Evolutionary conservation across 805 yeast genomes (phyloP), one percentile per base, ranked within the genome.

Genomic region (Cyberlindnera subsufficiens): DNA sequence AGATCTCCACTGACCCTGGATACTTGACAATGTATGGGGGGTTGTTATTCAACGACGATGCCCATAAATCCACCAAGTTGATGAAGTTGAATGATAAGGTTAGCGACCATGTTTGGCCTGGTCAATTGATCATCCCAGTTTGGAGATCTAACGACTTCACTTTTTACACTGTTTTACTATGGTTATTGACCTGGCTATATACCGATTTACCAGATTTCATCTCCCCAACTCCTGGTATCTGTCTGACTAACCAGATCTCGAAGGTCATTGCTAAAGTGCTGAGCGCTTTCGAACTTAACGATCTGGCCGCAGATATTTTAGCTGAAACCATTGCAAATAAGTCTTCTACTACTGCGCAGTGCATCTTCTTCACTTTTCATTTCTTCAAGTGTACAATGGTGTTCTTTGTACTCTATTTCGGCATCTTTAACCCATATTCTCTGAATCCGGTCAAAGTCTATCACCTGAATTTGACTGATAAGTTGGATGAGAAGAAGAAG

Each of bases 211-310:
- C 99, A 2, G 96, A 88, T 58, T 75, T 71, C 54, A 69, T 88
- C 42, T 77, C 90, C 30, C 97, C 97, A 38, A 91, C 98, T 4
- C 98, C 98, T 0, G 96, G 96, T 19, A 74, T 80, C 44, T 84
- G 90, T 51, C 65, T 88, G 43, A 83, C 95, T 10, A 82, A 80
- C 54, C 77, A 78, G 52, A 43, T 79, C 22, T 65, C 74, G 6
- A 64, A 56, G 42, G 16, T 47, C 3, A 42, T 56, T 5, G 56
- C 63, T 13, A 46, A 52, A 20, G 18, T 68, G 2, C 54, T 72
- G 20, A 49, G 55, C 15, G 42, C 51, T 17, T 63, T 75, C 47
- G 76, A 74, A 15, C 54, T 64, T 37, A 58, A 62, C 5, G 34
- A 60, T 4, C 51, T 78, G 30, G 82, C 82, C 3, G 59, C 56